Conservation (phyloP, 2,329 filamentous ascomycete species). For the Aspergillus intermedius region DNA sequence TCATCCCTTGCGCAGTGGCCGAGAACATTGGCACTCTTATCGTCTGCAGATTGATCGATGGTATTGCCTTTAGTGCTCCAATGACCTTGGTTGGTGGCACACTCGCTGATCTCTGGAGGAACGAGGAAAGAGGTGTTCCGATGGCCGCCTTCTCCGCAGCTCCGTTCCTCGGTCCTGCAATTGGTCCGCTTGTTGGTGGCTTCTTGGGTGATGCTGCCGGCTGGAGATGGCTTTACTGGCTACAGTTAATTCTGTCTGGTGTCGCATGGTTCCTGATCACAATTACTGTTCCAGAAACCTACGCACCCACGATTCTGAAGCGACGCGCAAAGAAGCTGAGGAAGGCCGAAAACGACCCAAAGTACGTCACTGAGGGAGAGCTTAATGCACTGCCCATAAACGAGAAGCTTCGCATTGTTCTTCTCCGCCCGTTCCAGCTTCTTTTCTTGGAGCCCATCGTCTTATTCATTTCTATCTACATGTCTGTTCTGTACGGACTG, state of each 20-base stretch:
- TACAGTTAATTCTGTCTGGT: conserved; percentile 70
- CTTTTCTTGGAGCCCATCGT: conserved; percentile 81
- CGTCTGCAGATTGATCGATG: conserved; percentile 69
- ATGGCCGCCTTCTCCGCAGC: conserved; percentile 83
- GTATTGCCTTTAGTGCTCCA: conserved; percentile 76
- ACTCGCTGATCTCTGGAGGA: conserved; percentile 74
- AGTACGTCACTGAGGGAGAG: conserved; percentile 73
- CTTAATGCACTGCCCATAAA: conserved; percentile 63
- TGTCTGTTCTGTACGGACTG: conserved; percentile 61
- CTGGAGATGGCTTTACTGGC: conserved; percentile 84
- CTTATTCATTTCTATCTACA: conserved; percentile 75
- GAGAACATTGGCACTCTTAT: conserved; percentile 71
- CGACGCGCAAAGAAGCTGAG: conserved; percentile 65
- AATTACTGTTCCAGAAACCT: conserved; percentile 87
- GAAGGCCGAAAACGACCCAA: conserved; percentile 58
- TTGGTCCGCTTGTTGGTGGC: conserved; percentile 70
- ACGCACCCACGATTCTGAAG: conserved; percentile 70
- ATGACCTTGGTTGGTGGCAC: conserved; percentile 84
- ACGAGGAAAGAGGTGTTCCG: conserved; percentile 75
- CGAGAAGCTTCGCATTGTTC: conserved; percentile 66
- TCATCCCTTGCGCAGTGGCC: conserved; percentile 71
- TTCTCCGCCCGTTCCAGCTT: conserved; percentile 77
- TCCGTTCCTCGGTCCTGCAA: conserved; percentile 74
- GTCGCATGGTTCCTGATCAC: conserved; percentile 68
- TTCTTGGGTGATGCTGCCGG: conserved; percentile 63